Conservation (phyloP, 257 asterid species). For the Capsicum baccatum region DNA sequence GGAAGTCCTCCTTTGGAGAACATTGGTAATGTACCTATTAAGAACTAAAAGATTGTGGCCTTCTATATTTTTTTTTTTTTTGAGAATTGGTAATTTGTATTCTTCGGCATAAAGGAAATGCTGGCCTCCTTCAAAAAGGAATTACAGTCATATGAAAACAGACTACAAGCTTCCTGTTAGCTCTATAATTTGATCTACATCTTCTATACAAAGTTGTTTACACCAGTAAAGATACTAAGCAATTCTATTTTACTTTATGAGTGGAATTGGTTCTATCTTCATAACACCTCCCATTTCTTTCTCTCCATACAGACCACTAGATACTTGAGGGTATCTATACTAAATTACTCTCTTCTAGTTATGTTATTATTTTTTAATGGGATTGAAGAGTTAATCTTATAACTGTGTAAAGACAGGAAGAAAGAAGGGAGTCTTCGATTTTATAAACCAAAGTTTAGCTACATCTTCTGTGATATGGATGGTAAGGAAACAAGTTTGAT, state of each 20-base stretch:
- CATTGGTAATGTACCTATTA: constrained; percentile 61
- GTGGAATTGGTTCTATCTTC: too few species aligned
- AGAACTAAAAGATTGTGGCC: constrained; percentile 31
- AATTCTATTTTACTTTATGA: too few species aligned
- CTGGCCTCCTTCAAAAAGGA: too few species aligned
- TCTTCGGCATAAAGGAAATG: too few species aligned
- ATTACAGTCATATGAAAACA: too few species aligned
- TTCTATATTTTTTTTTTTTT: background rate
- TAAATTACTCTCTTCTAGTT: constrained; percentile 25
- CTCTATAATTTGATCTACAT: too few species aligned
- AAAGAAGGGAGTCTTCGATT: constrained; percentile 94
- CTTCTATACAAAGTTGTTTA: too few species aligned
- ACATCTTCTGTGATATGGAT: constrained; percentile 98
- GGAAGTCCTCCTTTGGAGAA: constrained; percentile 50
- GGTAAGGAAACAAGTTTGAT: constrained; percentile 56
- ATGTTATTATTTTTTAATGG: constrained; percentile 38
- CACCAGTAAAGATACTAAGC: too few species aligned
- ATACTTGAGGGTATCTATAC: background rate
- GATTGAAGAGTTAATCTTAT: constrained; percentile 60
- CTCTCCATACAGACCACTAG: too few species aligned
- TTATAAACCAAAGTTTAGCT: constrained; percentile 86
- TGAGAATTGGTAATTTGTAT: too few species aligned
- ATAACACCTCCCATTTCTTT: too few species aligned
- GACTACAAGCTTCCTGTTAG: too few species aligned
- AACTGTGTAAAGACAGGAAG: constrained; percentile 98